A percentile compares a stretch with the other conserved stretches of the same genome.
These are phyloP conservation scores for Wickerhamomyces chambardii DNA, from an alignment of 805 yeast genomes.

Conservation along the genomic window DNA sequence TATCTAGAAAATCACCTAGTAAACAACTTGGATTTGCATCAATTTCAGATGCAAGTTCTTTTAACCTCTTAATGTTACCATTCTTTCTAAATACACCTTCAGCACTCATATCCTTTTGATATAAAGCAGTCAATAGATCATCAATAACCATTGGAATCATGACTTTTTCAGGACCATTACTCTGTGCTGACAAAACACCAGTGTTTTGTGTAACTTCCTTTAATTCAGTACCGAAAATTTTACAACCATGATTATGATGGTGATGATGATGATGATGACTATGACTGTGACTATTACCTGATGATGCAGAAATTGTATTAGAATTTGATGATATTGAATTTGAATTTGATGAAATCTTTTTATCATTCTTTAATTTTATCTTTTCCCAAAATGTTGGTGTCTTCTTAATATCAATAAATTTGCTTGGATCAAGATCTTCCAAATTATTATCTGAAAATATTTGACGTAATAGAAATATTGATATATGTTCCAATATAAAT, in stretches of 20 bases:
- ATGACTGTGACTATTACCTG: no score
- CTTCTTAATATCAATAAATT: constrained; percentile 23
- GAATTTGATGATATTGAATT: no score
- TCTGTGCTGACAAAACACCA: constrained; percentile 80
- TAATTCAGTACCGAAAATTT: constrained; percentile 76
- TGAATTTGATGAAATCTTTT: constrained; percentile 3
- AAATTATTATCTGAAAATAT: constrained; percentile 17
- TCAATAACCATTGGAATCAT: constrained; percentile 82
- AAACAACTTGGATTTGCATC: constrained; percentile 64
- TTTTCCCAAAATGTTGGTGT: constrained; percentile 37
- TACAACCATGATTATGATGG: no score
- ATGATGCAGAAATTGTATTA: background rate
- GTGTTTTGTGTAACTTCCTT: constrained; percentile 54
- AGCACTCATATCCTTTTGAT: constrained; percentile 87
- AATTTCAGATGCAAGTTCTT: constrained; percentile 63
- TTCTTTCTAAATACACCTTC: constrained; percentile 96
- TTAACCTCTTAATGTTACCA: constrained; percentile 82
- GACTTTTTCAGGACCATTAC: constrained; percentile 74
- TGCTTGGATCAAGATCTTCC: constrained; percentile 23
- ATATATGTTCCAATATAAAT: constrained; percentile 47
- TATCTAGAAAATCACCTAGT: constrained; percentile 54
- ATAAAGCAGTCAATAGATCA: constrained; percentile 74
- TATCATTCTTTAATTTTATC: constrained; percentile 18
- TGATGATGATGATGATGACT: no score
- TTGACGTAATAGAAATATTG: constrained; percentile 39